phyloP scores from a whole-genome alignment of 345 rosid genomes.

The Angophora floribunda region DNA sequence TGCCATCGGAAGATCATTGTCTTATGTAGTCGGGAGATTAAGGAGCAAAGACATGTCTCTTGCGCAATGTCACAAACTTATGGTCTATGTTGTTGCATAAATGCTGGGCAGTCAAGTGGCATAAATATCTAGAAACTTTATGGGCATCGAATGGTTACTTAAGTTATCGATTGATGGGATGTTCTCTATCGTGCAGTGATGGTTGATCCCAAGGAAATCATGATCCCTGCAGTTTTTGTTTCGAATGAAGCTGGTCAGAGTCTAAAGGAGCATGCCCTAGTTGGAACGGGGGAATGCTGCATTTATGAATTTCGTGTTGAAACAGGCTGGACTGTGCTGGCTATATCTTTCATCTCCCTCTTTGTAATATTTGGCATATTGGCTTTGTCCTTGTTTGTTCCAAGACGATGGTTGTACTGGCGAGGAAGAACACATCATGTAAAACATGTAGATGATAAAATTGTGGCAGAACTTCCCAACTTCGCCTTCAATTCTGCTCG shows the following conservation, averaged over 20 bases:
- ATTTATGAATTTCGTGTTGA: slow-evolving; percentile 20
- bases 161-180: neutral
- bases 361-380: slow-evolving; percentile 32
- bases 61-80: neutral
- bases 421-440: slow-evolving; percentile 7
- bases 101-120: neutral
- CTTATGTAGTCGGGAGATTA: neutral
- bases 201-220: slow-evolving; percentile 33
- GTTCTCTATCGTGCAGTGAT: slow-evolving; percentile 36
- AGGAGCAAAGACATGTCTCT: neutral
- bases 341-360: slow-evolving; percentile 45
- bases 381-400: slow-evolving; percentile 27
- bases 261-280: slow-evolving; percentile 33
- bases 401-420: slow-evolving; percentile 40
- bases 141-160: neutral
- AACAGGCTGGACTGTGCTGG: slow-evolving; percentile 52
- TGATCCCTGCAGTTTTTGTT: slow-evolving; percentile 51
- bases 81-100: neutral
- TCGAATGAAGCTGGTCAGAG: slow-evolving; percentile 40
- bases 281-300: slow-evolving; percentile 48
- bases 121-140: neutral
- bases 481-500: slow-evolving; percentile 23
- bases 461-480: slow-evolving; percentile 44
- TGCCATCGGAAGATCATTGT: neutral
- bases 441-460: slow-evolving; percentile 23